phyloP scores from a whole-genome alignment of 148 eudicot species.

The Polygonum maritimum region DNA sequence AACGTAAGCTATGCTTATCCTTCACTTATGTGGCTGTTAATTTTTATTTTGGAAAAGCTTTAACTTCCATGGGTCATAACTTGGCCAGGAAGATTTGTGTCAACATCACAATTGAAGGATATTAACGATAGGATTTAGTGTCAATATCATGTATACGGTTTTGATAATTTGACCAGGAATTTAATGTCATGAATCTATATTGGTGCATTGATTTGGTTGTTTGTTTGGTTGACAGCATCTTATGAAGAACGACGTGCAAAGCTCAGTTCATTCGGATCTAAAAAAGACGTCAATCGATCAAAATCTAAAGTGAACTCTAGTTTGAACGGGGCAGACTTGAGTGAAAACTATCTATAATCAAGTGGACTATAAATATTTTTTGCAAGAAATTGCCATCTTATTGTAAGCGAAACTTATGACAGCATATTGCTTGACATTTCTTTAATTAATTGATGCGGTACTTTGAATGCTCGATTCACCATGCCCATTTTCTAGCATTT shows the following conservation, averaged over 20 bases:
- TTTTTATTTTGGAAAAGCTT: background rate
- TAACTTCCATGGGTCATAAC: background rate
- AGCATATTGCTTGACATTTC: too few species aligned
- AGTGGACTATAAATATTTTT: background rate
- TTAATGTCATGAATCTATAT: background rate
- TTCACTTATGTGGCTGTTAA: background rate
- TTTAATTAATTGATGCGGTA: too few species aligned
- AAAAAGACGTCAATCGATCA: background rate
- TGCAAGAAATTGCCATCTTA: background rate
- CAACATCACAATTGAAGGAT: too few species aligned
- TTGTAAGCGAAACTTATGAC: too few species aligned
- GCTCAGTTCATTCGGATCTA: constrained; percentile 14
- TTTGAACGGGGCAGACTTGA: too few species aligned
- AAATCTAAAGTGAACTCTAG: background rate
- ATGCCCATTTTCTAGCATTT: too few species aligned
- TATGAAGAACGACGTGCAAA: constrained; percentile 37
- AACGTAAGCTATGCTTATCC: constrained; percentile 49
- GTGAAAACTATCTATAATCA: too few species aligned
- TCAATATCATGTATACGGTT: background rate
- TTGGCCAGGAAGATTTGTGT: too few species aligned
- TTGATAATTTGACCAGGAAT: background rate
- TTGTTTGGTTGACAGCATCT: constrained; percentile 25
- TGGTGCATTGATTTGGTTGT: background rate
- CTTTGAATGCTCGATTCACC: too few species aligned
- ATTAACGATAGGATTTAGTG: background rate